These are phyloP conservation scores for Ampelomyces quisqualis DNA, from an alignment of 2,329 filamentous ascomycete genomes.

Conservation along the genomic window DNA sequence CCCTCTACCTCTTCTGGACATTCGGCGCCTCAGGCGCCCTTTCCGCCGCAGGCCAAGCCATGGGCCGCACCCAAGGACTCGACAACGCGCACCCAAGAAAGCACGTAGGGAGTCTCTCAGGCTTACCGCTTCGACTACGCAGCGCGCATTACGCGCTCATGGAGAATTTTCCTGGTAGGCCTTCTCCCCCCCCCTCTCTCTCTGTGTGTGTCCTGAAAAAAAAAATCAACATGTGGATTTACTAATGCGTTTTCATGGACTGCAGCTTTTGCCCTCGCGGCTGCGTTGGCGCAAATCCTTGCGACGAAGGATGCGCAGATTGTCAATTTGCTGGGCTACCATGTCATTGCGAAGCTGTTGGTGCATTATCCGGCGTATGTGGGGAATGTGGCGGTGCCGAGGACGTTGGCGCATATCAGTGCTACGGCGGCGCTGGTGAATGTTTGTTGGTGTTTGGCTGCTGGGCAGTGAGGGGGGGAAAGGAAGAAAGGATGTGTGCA, in stretches of 20 bases:
- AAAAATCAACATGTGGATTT: background rate
- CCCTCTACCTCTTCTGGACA: slow-evolving; percentile 26
- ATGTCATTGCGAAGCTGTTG: slow-evolving; percentile 25
- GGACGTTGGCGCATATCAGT: slow-evolving; percentile 20
- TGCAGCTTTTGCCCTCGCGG: slow-evolving; percentile 21
- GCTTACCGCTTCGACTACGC: slow-evolving; percentile 20
- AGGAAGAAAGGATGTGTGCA: too few species aligned
- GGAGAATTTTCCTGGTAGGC: slow-evolving; percentile 25
- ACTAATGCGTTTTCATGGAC: background rate
- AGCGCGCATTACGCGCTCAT: slow-evolving; percentile 26
- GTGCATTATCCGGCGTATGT: slow-evolving; percentile 26
- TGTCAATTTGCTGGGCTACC: slow-evolving; percentile 23
- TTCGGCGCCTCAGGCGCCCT: slow-evolving; percentile 24
- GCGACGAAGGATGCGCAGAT: slow-evolving; percentile 24
- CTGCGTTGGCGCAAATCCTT: slow-evolving; percentile 23
- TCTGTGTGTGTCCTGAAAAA: background rate
- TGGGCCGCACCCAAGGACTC: slow-evolving; percentile 19
- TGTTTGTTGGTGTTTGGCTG: slow-evolving; percentile 28
- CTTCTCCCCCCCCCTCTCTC: background rate
- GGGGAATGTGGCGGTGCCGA: slow-evolving; percentile 19
- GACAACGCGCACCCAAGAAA: slow-evolving; percentile 21
- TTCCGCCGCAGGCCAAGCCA: slow-evolving; percentile 25
- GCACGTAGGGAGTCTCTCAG: slow-evolving; percentile 13
- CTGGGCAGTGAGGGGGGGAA: too few species aligned
- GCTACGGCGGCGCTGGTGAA: slow-evolving; percentile 26